Evolutionary conservation across 1,284 basidiomycete species (phyloP).

Genomic region (Ustilago nuda): DNA sequence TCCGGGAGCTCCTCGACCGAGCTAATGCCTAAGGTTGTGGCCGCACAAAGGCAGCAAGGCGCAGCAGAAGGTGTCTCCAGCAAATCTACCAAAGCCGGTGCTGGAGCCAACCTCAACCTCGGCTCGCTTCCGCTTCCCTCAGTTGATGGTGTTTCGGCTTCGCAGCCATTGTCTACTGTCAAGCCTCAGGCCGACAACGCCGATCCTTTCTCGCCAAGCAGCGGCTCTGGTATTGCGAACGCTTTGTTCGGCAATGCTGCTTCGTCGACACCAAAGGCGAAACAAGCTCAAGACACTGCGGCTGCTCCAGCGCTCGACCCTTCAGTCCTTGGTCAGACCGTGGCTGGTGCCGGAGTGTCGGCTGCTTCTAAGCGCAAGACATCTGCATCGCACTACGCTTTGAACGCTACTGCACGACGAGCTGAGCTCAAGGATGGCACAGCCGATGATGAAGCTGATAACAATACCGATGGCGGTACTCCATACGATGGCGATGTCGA

Average conservation of each 20-base stretch:
- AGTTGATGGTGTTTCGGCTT: constrained; percentile 6
- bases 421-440: constrained; percentile 38
- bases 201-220: constrained; percentile 23
- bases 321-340: constrained; percentile 23
- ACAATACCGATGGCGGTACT: constrained; percentile 50
- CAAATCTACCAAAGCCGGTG: constrained; percentile 11
- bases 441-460: constrained; percentile 38
- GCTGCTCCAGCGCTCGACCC: constrained; percentile 26
- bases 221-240: constrained; percentile 10
- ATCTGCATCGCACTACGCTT: constrained; percentile 37
- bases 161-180: constrained; percentile 33
- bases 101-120: constrained; percentile 40
- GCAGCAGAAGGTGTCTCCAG: constrained; percentile 4
- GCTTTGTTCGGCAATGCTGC: constrained; percentile 11
- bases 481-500: constrained; percentile 66
- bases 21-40: constrained; percentile 44
- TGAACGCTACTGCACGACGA: constrained; percentile 34
- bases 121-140: constrained; percentile 39
- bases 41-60: constrained; percentile 28
- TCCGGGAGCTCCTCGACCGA: constrained; percentile 53
- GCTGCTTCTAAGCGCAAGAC: constrained; percentile 43
- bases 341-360: constrained; percentile 1
- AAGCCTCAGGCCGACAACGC: constrained; percentile 24
- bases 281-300: constrained; percentile 17
- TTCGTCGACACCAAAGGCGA: constrained; percentile 34